These are phyloP conservation scores for Paxillus involutus DNA, from an alignment of 768 basidiomycete genomes.

Conservation along the genomic window DNA sequence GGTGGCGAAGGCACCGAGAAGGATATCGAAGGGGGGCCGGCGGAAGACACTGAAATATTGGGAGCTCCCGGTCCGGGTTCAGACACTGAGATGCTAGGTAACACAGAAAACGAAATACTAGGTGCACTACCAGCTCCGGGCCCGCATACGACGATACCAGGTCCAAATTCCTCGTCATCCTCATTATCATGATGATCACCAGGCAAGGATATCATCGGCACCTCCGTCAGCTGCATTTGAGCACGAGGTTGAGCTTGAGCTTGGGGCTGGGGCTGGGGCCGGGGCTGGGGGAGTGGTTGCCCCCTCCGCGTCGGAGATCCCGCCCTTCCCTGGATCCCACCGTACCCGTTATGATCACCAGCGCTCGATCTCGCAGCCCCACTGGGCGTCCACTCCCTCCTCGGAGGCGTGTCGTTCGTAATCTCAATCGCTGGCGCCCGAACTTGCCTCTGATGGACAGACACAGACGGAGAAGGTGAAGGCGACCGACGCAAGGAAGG, in stretches of 20 bases:
- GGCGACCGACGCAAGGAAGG: conserved; percentile 41
- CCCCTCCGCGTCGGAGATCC: conserved; percentile 19
- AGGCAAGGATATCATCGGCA: conserved; percentile 44
- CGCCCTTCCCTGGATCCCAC: conserved; percentile 8
- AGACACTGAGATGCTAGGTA: conserved; percentile 19
- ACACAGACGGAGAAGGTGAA: conserved; percentile 21
- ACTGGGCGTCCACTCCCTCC: conserved; percentile 28
- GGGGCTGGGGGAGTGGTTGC: not conserved
- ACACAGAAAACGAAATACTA: conserved; percentile 25
- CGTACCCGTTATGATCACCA: conserved; percentile 3
- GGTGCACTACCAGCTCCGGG: conserved; percentile 18
- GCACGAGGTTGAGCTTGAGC: not conserved
- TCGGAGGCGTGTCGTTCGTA: conserved; percentile 23
- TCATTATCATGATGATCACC: conserved; percentile 3
- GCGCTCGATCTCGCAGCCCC: conserved; percentile 17
- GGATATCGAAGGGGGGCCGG: conserved; percentile 11
- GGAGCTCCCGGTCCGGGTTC: conserved; percentile 1
- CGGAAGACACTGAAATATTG: conserved; percentile 16
- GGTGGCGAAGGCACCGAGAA: conserved; percentile 17
- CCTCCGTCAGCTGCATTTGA: conserved; percentile 31
- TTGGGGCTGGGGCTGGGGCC: not conserved
- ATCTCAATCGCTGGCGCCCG: conserved; percentile 31
- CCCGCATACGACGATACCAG: conserved; percentile 32
- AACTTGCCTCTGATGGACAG: conserved; percentile 14
- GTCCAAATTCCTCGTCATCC: conserved; percentile 8